Evolutionary conservation across 371 early-diverging fungal genomes (phyloP).

Genomic region (Mucor racemosus): DNA sequence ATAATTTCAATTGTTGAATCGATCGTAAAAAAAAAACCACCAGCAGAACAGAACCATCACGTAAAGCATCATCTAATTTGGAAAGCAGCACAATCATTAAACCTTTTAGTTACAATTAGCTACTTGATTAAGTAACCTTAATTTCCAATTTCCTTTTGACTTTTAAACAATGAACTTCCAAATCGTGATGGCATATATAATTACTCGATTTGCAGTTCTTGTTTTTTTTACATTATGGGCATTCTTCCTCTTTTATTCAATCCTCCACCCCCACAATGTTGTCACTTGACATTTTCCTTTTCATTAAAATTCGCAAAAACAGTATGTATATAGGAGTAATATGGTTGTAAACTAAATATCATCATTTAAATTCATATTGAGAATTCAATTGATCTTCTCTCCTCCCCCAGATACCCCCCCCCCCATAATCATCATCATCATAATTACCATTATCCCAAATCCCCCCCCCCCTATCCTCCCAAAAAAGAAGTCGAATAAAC

Average conservation of each 20-base stretch:
- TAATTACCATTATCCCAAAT: too few relatives aligned
- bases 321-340: neutral
- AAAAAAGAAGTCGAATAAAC: neutral
- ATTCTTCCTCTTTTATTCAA: neutral
- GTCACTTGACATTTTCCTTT: neutral
- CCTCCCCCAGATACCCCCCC: too few relatives aligned
- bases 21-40: conserved; percentile 7
- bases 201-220: conserved; percentile 14
- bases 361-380: too few relatives aligned
- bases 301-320: neutral
- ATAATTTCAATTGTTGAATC: conserved; percentile 1
- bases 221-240: neutral
- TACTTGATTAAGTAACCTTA: conserved; percentile 4
- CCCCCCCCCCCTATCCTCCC: neutral
- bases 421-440: too few relatives aligned
- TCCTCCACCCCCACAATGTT: neutral
- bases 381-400: neutral
- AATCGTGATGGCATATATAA: conserved; percentile 9
- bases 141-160: conserved; percentile 6
- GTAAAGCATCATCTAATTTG: conserved; percentile 11
- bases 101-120: neutral
- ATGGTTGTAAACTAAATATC: neutral
- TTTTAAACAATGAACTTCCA: conserved; percentile 4
- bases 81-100: conserved; percentile 4
- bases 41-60: neutral